Base-by-base conservation (phyloP, 805 yeast species). In the Cyberlindnera sargentensis region DNA sequence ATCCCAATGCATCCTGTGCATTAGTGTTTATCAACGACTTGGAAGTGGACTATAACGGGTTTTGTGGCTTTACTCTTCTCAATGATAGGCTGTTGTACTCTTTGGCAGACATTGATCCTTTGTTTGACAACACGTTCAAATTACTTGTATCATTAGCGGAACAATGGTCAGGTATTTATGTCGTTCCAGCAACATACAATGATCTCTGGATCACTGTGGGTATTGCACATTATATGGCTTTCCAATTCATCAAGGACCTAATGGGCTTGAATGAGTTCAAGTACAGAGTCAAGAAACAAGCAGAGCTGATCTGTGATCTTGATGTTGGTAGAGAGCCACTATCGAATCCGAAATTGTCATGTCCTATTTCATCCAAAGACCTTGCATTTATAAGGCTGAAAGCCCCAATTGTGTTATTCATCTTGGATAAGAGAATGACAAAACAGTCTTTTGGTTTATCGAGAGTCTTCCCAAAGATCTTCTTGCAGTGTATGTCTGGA, bases 101-200 rank as follows among this genome's bases (percentile, higher is more conserved):
- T 0, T 72, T 91, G 0, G 76, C 77, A 31, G 65, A 79, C 8
- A 80, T 93, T 30, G 99, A 93, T 50, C 91, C 95, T 1, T 70
- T 87, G 43, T 81, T 84, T 52, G 56, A 75, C 0, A 73, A 78
- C 3, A 85, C 96, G 0, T 88, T 85, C 47, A 59, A 68, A 0
- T 61, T 93, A 3, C 72, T 91, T 0, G 75, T 78, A 44, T 80
- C 86, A 0, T 62, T 93, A 23, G 84, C 98, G 0, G 75, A 78
- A 4, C 99, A 93, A 61, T 93, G 97, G 95, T 77, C 95, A 0
- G 96, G 97, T 15, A 82, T 93, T 31, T 87, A 86, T 59, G 87
- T 93, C 20, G 82, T 88, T 3, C 96, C 98, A 0, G 74, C 73
- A 42, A 73, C 80, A 1, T 75, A 80, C 58, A 78, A 84, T 52